Percentiles rank a stretch among this genome's conserved stretches.
These are phyloP conservation scores for Termitomyces sp. DNA, from an alignment of 768 basidiomycete species.

Conservation along the genomic window DNA sequence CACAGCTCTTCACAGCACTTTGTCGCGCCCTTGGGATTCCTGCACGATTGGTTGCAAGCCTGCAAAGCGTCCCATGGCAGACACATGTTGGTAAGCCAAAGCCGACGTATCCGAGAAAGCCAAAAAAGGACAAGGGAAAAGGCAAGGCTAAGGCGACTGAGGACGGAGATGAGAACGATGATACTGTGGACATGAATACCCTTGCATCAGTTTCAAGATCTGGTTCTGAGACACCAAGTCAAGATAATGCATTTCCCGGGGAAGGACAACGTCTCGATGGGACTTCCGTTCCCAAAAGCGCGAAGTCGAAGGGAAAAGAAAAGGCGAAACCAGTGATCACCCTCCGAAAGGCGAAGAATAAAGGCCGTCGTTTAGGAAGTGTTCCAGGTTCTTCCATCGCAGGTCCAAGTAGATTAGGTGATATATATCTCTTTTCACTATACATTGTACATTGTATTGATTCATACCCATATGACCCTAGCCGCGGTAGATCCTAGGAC, in stretches of 20 bases:
- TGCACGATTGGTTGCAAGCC: constrained; percentile 79
- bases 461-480: constrained; percentile 6
- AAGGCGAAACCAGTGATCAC: constrained; percentile 51
- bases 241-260: constrained; percentile 27
- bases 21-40: constrained; percentile 86
- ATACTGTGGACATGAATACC: constrained; percentile 29
- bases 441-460: background rate
- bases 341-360: constrained; percentile 51
- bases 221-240: constrained; percentile 27
- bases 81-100: constrained; percentile 56
- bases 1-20: constrained; percentile 87
- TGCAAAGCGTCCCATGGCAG: constrained; percentile 93
- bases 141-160: constrained; percentile 29
- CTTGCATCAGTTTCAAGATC: constrained; percentile 17
- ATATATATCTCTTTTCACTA: constrained; percentile 6
- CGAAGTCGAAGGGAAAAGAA: constrained; percentile 54
- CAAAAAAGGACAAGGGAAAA: constrained; percentile 29
- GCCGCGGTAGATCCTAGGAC: constrained; percentile 47
- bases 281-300: constrained; percentile 29
- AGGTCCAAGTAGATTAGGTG: constrained; percentile 18
- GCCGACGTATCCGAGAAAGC: constrained; percentile 33
- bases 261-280: constrained; percentile 38
- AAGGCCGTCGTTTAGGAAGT: constrained; percentile 38
- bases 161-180: constrained; percentile 27
- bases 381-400: constrained; percentile 17